Evolutionary conservation across 768 basidiomycete genomes (phyloP), one percentile per base, ranked within the genome.

Genomic region (Suillus paluster): DNA sequence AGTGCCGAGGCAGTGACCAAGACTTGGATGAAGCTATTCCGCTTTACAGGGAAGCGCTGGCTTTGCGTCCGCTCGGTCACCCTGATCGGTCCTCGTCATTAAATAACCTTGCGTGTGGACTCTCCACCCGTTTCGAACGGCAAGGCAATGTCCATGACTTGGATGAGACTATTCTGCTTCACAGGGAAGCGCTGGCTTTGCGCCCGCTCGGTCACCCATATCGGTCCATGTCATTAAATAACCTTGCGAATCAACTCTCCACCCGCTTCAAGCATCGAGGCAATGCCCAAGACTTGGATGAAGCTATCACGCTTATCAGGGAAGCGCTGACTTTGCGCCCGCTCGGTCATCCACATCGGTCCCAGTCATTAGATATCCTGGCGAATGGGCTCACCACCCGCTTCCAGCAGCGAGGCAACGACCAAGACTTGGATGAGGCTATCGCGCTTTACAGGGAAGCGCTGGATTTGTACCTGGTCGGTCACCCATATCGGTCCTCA

Each of bases 311-410:
- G 7, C 15, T 57, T 38, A 15, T 42, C 36, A 25, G 14, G n/a
- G 8, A 25, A 19, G 56, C 38, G 27, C 15, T 57, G 21, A 38
- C 11, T 12, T 30, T 57, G 5, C 56, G 15, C 11, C 56, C 56
- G 2, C 2, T 25, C 15, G 34, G 38, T 15, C 56, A 57, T 30
- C 5, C 56, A 30, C 17, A 25, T 41, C 38, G 56, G 2, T 15
- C 38, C 17, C 3, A 2, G 11, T 21, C 56, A 9, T 42, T 57
- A 8, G n/a, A 57, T 30, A n/a, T 17, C 19, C 38, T 73, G 41
- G 64, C 72, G 4, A 62, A 62, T 2, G 68, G 63, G 2, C 70
- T 71, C 50, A 33, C 70, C 54, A 66, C 41, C 55, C 66, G 70
- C 12, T 73, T 68, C 38, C 64, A 68, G 38, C 41, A 52, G 4